Evolutionary conservation across 140 eudicot species (phyloP).

Genomic region (Oenanthe javanica): DNA sequence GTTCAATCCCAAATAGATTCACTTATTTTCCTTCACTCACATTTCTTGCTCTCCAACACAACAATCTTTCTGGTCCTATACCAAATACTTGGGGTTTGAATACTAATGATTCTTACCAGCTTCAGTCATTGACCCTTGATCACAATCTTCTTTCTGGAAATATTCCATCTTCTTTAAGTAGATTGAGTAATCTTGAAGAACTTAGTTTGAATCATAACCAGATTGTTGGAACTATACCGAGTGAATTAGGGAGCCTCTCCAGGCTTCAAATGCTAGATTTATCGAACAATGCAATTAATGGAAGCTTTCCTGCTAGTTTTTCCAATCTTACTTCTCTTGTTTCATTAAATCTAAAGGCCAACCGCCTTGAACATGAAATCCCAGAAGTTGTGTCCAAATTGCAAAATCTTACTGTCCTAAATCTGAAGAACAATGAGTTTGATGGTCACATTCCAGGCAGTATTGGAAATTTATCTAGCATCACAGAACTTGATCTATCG

Average conservation of each 20-base stretch:
- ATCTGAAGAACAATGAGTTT: constrained; percentile 41
- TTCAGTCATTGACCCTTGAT: constrained; percentile 52
- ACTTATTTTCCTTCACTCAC: constrained; percentile 53
- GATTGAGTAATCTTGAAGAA: constrained; percentile 41
- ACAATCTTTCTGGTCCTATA: constrained; percentile 70
- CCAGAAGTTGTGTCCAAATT: background rate
- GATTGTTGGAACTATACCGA: constrained; percentile 53
- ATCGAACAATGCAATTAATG: constrained; percentile 58
- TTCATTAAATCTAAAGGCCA: constrained; percentile 2
- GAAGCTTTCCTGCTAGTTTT: constrained; percentile 45
- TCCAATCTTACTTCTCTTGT: constrained; percentile 23
- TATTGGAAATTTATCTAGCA: constrained; percentile 32
- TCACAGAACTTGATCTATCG: constrained; percentile 55
- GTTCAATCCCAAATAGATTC: constrained; percentile 50
- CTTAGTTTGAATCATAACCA: constrained; percentile 56
- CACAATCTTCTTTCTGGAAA: constrained; percentile 60
- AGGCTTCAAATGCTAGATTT: constrained; percentile 51
- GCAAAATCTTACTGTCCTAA: constrained; percentile 19
- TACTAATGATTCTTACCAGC: constrained; percentile 19
- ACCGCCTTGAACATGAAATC: background rate
- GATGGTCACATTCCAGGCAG: constrained; percentile 47
- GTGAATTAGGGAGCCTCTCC: constrained; percentile 36
- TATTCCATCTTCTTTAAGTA: constrained; percentile 61
- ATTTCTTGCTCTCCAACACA: constrained; percentile 67
- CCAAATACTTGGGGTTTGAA: constrained; percentile 54